Percentiles rank a stretch among this genome's conserved stretches.
These are phyloP conservation scores for Dipteronia dyeriana DNA, from an alignment of 345 rosid species.

Conservation along the genomic window DNA sequence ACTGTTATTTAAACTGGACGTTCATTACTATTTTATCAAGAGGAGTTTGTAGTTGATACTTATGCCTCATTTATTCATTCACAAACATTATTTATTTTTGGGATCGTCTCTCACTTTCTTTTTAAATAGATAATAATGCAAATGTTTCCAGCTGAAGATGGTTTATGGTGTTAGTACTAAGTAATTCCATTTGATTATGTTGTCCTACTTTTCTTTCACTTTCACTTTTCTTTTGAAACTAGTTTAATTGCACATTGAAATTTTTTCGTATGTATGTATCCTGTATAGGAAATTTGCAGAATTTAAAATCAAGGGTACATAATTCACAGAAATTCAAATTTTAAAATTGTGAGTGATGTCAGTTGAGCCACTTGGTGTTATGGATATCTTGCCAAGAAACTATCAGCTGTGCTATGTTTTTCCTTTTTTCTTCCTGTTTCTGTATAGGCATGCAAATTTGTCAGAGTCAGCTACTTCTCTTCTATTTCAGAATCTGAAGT, in stretches of 20 bases:
- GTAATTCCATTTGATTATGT: not conserved
- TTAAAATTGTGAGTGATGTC: not conserved
- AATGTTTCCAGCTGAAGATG: not conserved
- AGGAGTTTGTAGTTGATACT: not conserved
- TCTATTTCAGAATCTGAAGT: conserved; percentile 1
- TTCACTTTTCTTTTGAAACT: not conserved
- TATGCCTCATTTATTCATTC: not conserved
- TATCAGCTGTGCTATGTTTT: not conserved
- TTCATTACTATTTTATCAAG: not conserved
- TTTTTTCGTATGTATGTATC: not conserved
- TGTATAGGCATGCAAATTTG: not conserved
- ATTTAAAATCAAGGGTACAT: not conserved
- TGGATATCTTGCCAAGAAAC: not conserved
- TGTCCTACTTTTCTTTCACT: not conserved
- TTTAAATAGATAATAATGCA: not conserved
- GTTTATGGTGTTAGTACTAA: not conserved
- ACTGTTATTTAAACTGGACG: not conserved
- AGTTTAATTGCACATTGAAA: not conserved
- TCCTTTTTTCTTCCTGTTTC: not conserved
- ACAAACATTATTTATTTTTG: not conserved
- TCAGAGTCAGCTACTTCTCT: not conserved
- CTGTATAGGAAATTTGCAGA: not conserved
- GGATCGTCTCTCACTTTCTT: not conserved
- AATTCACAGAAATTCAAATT: not conserved
- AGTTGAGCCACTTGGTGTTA: not conserved